phyloP scores from a whole-genome alignment of 768 basidiomycete genomes.

The Hygrophorus russula region DNA sequence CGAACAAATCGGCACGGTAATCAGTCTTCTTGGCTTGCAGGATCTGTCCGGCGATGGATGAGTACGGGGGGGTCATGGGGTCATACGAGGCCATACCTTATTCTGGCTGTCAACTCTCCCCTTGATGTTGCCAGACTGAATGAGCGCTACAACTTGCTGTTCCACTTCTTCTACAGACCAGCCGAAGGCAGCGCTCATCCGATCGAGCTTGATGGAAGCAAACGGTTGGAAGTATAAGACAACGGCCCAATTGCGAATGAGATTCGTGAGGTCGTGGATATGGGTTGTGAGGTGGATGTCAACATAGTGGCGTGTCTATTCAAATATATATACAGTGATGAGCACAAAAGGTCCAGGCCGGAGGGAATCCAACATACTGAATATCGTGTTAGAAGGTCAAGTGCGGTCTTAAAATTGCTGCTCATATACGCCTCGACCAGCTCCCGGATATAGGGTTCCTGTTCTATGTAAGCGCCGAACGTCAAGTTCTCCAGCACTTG shows the following conservation, averaged over 20 bases:
- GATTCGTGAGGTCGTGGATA: slow-evolving; percentile 47
- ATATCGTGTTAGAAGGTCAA: slow-evolving; percentile 62
- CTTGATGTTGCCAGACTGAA: slow-evolving; percentile 67
- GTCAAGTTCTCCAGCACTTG: slow-evolving; percentile 56
- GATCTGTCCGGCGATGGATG: slow-evolving; percentile 35
- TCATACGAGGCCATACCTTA: slow-evolving; percentile 36
- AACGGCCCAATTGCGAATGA: slow-evolving; percentile 70
- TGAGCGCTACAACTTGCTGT: slow-evolving; percentile 62
- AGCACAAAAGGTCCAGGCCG: neutral
- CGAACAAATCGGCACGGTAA: slow-evolving; percentile 66
- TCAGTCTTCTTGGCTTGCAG: slow-evolving; percentile 72
- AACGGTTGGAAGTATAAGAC: slow-evolving; percentile 90
- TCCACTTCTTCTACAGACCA: slow-evolving; percentile 66
- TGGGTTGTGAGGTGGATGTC: slow-evolving; percentile 73
- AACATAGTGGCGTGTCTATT: slow-evolving; percentile 65
- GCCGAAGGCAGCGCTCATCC: slow-evolving; percentile 83
- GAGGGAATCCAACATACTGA: slow-evolving; percentile 36
- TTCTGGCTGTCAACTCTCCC: slow-evolving; percentile 85
- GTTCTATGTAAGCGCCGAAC: slow-evolving; percentile 72
- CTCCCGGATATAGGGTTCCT: slow-evolving; percentile 80
- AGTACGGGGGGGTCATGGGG: neutral
- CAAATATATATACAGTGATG: neutral
- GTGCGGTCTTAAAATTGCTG: slow-evolving; percentile 76
- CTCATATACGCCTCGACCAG: slow-evolving; percentile 78
- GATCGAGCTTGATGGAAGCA: slow-evolving; percentile 68